Evolutionary conservation across 2,329 filamentous ascomycete species (phyloP).

Genomic region (Claviceps pazoutovae): DNA sequence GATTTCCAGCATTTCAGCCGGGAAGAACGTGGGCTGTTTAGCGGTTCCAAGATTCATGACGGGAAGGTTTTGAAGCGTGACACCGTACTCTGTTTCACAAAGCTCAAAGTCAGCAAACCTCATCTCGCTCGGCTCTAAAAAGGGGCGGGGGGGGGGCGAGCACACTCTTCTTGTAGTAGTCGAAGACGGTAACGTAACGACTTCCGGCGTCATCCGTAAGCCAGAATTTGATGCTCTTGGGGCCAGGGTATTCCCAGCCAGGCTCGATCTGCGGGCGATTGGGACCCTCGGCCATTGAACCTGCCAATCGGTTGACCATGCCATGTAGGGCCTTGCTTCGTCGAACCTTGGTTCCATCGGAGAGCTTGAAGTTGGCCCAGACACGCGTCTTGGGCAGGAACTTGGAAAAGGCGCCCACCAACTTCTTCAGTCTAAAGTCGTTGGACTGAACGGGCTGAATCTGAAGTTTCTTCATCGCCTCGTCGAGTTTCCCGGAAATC

Average conservation of each 20-base stretch:
- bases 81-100: constrained; percentile 19
- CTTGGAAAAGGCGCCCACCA: constrained; percentile 16
- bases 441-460: constrained; percentile 7
- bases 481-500: constrained; percentile 19
- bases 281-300: constrained; percentile 5
- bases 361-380: constrained; percentile 17
- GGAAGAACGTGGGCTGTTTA: constrained; percentile 47
- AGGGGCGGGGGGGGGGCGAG: not conserved
- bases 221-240: constrained; percentile 19
- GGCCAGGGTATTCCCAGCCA: constrained; percentile 18
- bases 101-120: not conserved
- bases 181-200: constrained; percentile 23
- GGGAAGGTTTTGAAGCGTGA: constrained; percentile 30
- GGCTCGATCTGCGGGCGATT: constrained; percentile 12
- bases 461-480: constrained; percentile 18
- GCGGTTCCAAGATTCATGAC: constrained; percentile 52
- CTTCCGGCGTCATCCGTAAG: constrained; percentile 13
- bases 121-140: not conserved
- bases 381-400: constrained; percentile 26
- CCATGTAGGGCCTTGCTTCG: constrained; percentile 17
- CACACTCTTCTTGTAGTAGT: constrained; percentile 33
- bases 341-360: constrained; percentile 17
- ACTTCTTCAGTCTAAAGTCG: constrained; percentile 11
- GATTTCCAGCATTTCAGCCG: constrained; percentile 51
- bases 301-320: constrained; percentile 14